A percentile compares a stretch with the other conserved stretches of the same genome.
These are phyloP conservation scores for Tilletia walkeri DNA, from an alignment of 1,284 basidiomycete species.

Conservation along the genomic window DNA sequence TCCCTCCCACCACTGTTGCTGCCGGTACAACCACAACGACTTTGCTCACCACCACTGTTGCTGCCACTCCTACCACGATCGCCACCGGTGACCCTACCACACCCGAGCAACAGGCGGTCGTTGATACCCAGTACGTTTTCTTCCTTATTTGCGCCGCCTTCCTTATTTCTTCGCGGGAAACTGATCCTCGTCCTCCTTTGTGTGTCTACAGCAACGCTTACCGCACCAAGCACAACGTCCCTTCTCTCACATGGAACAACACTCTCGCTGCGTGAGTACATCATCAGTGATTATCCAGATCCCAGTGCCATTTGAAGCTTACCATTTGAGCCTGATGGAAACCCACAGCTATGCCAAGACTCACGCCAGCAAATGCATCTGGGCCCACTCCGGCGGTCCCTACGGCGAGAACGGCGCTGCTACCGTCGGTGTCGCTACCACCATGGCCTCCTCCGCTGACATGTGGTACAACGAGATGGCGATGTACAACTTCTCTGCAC, in stretches of 20 bases:
- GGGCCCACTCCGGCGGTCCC: slow-evolving; percentile 33
- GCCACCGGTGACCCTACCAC: slow-evolving; percentile 6
- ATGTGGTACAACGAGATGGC: slow-evolving; percentile 35
- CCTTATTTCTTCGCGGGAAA: background rate
- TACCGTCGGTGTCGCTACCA: slow-evolving; percentile 21
- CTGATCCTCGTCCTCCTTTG: too few relatives aligned
- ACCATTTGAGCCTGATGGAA: too few relatives aligned
- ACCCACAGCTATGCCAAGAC: slow-evolving; percentile 18
- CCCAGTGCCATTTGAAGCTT: too few relatives aligned
- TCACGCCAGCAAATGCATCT: slow-evolving; percentile 29
- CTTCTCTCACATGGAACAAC: slow-evolving; percentile 26
- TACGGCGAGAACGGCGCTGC: slow-evolving; percentile 40
- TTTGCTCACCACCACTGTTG: background rate
- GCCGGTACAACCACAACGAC: background rate
- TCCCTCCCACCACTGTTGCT: background rate
- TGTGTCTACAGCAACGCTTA: slow-evolving; percentile 25
- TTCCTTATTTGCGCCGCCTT: too few relatives aligned
- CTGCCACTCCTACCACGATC: background rate
- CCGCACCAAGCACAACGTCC: slow-evolving; percentile 29
- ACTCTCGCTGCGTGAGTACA: slow-evolving; percentile 25
- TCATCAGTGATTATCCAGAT: background rate
- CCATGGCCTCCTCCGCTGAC: slow-evolving; percentile 24
- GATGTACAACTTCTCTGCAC: slow-evolving; percentile 28
- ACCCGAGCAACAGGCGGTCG: slow-evolving; percentile 6
- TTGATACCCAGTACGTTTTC: slow-evolving; percentile 3